Base-by-base conservation (phyloP, 2,329 filamentous ascomycete genomes). In the Bipolaris gigantea region DNA sequence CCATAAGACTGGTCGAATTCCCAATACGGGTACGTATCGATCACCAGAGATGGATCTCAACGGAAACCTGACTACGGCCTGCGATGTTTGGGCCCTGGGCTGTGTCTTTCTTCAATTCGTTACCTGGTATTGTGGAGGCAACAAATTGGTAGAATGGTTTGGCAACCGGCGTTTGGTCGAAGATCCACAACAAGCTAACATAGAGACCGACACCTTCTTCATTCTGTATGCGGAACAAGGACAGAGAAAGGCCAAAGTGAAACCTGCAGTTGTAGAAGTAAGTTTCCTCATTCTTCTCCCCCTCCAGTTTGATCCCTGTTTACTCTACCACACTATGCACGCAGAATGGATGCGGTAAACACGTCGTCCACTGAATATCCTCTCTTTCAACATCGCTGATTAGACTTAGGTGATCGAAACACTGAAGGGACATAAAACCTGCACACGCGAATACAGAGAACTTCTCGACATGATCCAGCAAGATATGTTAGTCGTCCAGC, bases 1-100 rank as follows among this genome's bases (percentile, higher is more conserved):
- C 2, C 19, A 18, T 33, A 40, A 30, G 15, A 33, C 30, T 6
- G 40, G 39, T 9, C 10, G 5, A n/a, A 43, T 48, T 23, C 42
- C 44, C 0, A 53, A 46, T 27, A 51, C 51, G 62, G 0, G 65
- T 63, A 75, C 75, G 0, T 79, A 77, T 32, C 67, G 67, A 8
- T 71, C 76, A 0, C 76, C 77, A 2, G 77, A 79, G 25, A 68
- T 67, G 23, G 66, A 69, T 1, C 18, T 75, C 0, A 11, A 48
- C 0, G 27, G 21, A 3, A 43, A 5, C 53, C 57, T 9, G 0
- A 41, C 16, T 62, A 75, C 3, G 73, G 66, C 38, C 0, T 75
- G 73, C 19, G 76, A 78, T 38, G 52, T 73, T 6, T 73, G 70
- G 69, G 61, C 65, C 4, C 53, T 73, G 0, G 71, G 70, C 1